Evolutionary conservation across 2,329 filamentous ascomycete species (phyloP).

Genomic region (Xylariaceae sp.): DNA sequence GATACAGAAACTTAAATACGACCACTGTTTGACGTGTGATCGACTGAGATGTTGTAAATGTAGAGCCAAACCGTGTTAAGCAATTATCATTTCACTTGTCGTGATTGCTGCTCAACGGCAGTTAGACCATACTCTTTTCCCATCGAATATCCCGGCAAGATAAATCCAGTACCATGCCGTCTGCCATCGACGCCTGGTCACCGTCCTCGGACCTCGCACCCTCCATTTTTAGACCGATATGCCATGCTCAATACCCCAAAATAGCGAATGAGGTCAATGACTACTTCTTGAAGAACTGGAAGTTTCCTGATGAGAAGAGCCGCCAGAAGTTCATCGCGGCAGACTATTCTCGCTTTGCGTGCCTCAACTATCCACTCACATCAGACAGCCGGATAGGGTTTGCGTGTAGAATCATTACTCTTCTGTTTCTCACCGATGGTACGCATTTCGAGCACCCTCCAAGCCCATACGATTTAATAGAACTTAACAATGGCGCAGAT

Average conservation of each 20-base stretch:
- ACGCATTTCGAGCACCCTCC: background rate
- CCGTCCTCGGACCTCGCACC: too few relatives aligned
- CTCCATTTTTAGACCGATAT: constrained; percentile 4
- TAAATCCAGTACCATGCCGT: too few relatives aligned
- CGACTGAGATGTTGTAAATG: too few relatives aligned
- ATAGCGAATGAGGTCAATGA: constrained; percentile 28
- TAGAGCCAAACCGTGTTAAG: too few relatives aligned
- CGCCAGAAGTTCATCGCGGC: constrained; percentile 31
- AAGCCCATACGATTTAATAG: constrained; percentile 8
- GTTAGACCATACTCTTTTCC: too few relatives aligned
- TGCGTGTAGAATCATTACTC: constrained; percentile 35
- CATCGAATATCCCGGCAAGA: too few relatives aligned
- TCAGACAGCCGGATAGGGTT: constrained; percentile 35
- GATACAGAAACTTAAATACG: too few relatives aligned
- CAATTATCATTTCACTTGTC: too few relatives aligned
- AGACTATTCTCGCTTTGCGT: constrained; percentile 35
- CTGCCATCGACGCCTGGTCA: too few relatives aligned
- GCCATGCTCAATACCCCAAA: constrained; percentile 26
- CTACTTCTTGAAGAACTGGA: constrained; percentile 13
- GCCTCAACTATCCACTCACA: constrained; percentile 35
- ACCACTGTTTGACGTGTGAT: too few relatives aligned
- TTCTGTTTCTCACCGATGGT: constrained; percentile 40
- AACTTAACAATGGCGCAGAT: constrained; percentile 1
- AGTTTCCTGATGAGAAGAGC: constrained; percentile 23
- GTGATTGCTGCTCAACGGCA: too few relatives aligned